Conservation (phyloP, 2,329 filamentous ascomycete species). For the Phyllachora maydis region DNA sequence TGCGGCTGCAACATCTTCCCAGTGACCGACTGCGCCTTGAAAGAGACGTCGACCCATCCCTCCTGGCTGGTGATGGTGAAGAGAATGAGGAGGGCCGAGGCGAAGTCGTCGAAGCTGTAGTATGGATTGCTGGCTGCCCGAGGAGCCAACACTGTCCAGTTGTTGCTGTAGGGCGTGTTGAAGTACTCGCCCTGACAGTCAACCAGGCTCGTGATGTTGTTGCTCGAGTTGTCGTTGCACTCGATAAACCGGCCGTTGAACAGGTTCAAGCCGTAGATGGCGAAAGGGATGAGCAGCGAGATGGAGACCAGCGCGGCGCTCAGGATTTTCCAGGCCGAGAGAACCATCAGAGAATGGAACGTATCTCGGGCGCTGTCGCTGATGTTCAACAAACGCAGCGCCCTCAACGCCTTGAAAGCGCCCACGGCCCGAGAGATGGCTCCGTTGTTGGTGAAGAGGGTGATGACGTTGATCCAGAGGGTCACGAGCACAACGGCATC, state of each 20-base stretch:
- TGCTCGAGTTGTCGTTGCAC: conserved; percentile 70
- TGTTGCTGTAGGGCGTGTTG: conserved; percentile 47
- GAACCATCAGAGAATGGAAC: conserved; percentile 88
- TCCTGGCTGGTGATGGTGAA: conserved; percentile 99
- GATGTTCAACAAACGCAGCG: conserved; percentile 77
- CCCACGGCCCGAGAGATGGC: conserved; percentile 79
- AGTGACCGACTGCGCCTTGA: conserved; percentile 62
- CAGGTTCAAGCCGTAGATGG: conserved; percentile 84
- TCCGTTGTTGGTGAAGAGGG: conserved; percentile 62
- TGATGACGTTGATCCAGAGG: conserved; percentile 84
- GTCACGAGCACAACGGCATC: conserved; percentile 82
- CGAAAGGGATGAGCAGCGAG: conserved; percentile 86
- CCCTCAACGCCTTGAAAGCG: conserved; percentile 90
- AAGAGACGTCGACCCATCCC: conserved; percentile 91
- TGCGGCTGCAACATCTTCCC: conserved; percentile 55
- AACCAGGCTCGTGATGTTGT: conserved; percentile 33
- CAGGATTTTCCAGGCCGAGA: conserved; percentile 85
- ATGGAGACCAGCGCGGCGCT: conserved; percentile 82
- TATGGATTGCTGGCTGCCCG: conserved; percentile 63
- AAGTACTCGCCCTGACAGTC: conserved; percentile 75
- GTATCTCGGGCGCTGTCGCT: conserved; percentile 91
- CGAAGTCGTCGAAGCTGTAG: conserved; percentile 89
- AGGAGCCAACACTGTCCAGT: conserved; percentile 70
- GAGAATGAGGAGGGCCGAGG: conserved; percentile 81
- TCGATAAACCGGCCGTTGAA: conserved; percentile 64